Evolutionary conservation across 2,329 filamentous ascomycete species (phyloP), one percentile per base, ranked within the genome.

Genomic region (Elsinoe necatrix): DNA sequence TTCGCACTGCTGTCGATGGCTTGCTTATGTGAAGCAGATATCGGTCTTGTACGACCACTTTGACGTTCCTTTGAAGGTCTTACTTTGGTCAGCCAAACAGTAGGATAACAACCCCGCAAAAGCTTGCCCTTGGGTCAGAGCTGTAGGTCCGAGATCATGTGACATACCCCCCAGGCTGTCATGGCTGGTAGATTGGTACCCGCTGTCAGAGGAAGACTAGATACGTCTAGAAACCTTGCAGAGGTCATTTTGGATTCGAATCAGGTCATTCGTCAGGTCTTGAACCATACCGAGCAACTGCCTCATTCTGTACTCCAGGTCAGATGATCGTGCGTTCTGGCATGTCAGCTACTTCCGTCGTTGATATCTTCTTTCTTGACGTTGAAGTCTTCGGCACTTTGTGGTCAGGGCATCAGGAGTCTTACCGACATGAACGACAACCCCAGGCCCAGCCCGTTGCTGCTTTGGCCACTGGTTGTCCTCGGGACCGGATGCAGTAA

Each of bases 1-100:
- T 57, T 34, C 58, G 61, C 8, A 60, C 61, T 4, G 37, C 57
- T 9, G 48, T 55, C 29, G 63, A 63, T 41, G 48, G 48, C 25
- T 41, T 54, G 48, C 25, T 56, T 64, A 1, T 59, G 61, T 34
- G 60, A 61, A 16, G 51, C 59, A 2, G 55, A 61, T 14, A 54
- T 54, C 11, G 31, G 41, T 34, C 47, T 63, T 27, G 0, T 48
- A 59, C 8, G 37, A 61, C 25, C 55, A 59, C 34, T 25, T 59
- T 2, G 18, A 52, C 1, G 23, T 45, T 2, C 48, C 55, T 7
- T 9, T 58, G 18, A 27, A 21, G 18, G 35, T 50, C 27, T n/a
- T 56, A n/a, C 37, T 31, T 2, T 41, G 25, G 20, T 35, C 56
- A 16, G 16, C 54, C 2, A 34, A 29, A 5, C 43, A 43, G n/a